phyloP scores from a whole-genome alignment of 2,329 filamentous ascomycete species.

The Esteya vermicola region DNA sequence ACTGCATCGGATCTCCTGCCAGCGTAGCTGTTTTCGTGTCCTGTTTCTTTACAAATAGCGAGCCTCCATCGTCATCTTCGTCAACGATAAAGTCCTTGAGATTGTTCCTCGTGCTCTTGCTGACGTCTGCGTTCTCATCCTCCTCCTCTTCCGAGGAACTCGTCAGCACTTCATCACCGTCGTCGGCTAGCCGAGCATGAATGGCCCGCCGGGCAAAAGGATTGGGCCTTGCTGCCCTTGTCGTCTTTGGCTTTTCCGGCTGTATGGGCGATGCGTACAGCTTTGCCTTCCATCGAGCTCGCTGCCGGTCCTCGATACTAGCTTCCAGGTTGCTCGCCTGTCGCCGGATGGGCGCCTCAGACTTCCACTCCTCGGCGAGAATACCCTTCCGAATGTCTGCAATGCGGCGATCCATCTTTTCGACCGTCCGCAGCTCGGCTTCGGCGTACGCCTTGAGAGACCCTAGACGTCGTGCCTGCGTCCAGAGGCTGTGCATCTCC shows the following conservation, averaged over 20 bases:
- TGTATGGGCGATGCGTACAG: slow-evolving; percentile 21
- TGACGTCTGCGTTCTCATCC: slow-evolving; percentile 19
- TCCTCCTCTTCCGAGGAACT: slow-evolving; percentile 29
- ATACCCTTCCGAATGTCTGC: slow-evolving; percentile 40
- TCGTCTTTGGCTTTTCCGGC: slow-evolving; percentile 5
- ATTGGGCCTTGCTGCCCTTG: background rate
- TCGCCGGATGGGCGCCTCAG: slow-evolving; percentile 32
- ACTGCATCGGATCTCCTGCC: background rate
- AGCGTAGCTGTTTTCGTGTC: background rate
- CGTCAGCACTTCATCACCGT: slow-evolving; percentile 35
- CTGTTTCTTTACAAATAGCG: background rate
- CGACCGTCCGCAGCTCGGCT: slow-evolving; percentile 25
- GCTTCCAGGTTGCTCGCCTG: slow-evolving; percentile 47
- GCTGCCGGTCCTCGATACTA: slow-evolving; percentile 47
- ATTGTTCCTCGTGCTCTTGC: too few relatives aligned
- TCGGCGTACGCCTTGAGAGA: slow-evolving; percentile 27
- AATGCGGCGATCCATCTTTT: slow-evolving; percentile 35
- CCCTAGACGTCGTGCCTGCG: slow-evolving; percentile 29
- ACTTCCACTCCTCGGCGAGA: slow-evolving; percentile 32
- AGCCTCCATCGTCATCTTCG: slow-evolving; percentile 14
- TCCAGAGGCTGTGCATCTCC: slow-evolving; percentile 51
- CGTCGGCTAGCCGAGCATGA: slow-evolving; percentile 9
- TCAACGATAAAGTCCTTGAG: slow-evolving; percentile 35
- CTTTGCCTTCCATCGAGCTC: slow-evolving; percentile 32
- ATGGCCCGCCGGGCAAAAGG: background rate